phyloP scores from a whole-genome alignment of 1,139 yeast species.

The Kazachstania sp. region DNA sequence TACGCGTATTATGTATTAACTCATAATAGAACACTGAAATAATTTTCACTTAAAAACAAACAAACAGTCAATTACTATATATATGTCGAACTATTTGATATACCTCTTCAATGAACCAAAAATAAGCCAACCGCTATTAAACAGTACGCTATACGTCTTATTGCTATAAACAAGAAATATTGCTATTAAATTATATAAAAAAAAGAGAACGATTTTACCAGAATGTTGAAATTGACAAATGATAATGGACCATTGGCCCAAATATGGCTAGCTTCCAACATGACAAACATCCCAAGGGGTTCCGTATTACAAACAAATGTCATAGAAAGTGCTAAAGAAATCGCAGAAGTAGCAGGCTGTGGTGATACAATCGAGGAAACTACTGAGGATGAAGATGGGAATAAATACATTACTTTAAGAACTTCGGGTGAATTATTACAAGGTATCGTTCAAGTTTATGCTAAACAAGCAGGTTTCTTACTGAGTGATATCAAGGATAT shows the following conservation, averaged over 20 bases:
- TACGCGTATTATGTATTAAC: no score
- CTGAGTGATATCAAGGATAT: slow-evolving; percentile 81
- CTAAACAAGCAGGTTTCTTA: slow-evolving; percentile 75
- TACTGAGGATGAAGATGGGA: neutral
- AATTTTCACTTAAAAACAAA: neutral
- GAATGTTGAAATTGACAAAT: slow-evolving; percentile 22
- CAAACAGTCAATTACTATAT: neutral
- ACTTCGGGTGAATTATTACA: slow-evolving; percentile 80
- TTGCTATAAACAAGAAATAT: neutral
- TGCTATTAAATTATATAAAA: neutral
- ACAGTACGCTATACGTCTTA: neutral
- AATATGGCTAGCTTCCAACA: slow-evolving; percentile 90
- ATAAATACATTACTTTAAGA: slow-evolving; percentile 62
- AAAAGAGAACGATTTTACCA: neutral
- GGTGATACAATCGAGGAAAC: slow-evolving; percentile 4
- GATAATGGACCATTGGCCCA: slow-evolving; percentile 80
- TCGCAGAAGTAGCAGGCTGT: slow-evolving; percentile 34
- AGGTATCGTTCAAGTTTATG: slow-evolving; percentile 84
- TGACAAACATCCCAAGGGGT: slow-evolving; percentile 67
- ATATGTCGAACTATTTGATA: no score
- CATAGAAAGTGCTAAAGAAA: slow-evolving; percentile 53
- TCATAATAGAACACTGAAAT: neutral
- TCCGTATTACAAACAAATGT: slow-evolving; percentile 71
- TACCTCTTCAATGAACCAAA: no score
- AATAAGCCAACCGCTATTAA: neutral